phyloP scores from a whole-genome alignment of 2,329 filamentous ascomycete species.

The Coniella lustricola region DNA sequence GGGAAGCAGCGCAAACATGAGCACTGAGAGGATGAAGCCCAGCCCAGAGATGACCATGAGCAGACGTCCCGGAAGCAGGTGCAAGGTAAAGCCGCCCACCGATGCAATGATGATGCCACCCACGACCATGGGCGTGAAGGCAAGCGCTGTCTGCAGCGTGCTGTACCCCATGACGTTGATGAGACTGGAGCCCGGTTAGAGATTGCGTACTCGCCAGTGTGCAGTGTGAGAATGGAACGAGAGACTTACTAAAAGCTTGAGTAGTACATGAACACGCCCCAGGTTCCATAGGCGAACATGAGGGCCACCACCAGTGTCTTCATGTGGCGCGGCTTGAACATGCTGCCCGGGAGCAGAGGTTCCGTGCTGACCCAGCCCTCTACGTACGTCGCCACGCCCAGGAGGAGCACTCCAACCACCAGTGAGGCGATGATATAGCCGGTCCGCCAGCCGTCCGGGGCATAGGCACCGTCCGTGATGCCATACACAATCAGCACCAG shows the following conservation, averaged over 20 bases:
- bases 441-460: slow-evolving; percentile 62
- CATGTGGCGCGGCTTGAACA: slow-evolving; percentile 67
- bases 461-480: slow-evolving; percentile 65
- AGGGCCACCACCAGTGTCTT: slow-evolving; percentile 52
- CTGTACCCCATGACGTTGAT: slow-evolving; percentile 50
- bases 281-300: slow-evolving; percentile 60
- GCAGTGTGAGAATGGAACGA: slow-evolving; percentile 31
- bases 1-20: slow-evolving; percentile 61
- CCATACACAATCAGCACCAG: slow-evolving; percentile 67
- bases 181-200: slow-evolving; percentile 45
- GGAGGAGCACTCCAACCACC: slow-evolving; percentile 51
- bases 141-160: slow-evolving; percentile 58
- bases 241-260: slow-evolving; percentile 57
- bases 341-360: slow-evolving; percentile 61
- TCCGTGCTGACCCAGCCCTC: slow-evolving; percentile 63
- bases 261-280: slow-evolving; percentile 65
- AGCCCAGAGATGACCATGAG: slow-evolving; percentile 55
- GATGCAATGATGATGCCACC: slow-evolving; percentile 61
- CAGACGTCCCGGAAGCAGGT: slow-evolving; percentile 55
- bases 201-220: slow-evolving; percentile 39
- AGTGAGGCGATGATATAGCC: slow-evolving; percentile 65
- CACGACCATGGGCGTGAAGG: slow-evolving; percentile 60
- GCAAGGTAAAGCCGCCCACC: slow-evolving; percentile 58
- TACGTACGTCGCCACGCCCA: slow-evolving; percentile 58
- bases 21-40: slow-evolving; percentile 49